Evolutionary conservation across 768 basidiomycete genomes (phyloP), one percentile per base, ranked within the genome.

Genomic region (Rhizopogon sp.): DNA sequence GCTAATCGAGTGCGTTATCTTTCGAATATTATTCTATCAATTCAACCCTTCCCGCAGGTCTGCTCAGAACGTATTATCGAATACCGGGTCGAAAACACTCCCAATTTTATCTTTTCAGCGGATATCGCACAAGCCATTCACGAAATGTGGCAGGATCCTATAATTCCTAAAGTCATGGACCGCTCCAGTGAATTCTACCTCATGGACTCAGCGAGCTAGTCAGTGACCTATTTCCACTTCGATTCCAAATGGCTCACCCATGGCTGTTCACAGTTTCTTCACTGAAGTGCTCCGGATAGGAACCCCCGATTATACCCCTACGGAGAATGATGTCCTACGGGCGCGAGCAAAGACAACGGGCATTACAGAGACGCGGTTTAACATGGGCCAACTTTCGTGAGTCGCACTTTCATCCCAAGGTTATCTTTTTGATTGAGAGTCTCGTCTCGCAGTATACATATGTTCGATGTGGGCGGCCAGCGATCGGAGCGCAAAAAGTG

Each of bases 121-220:
- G 85, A 85, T 13, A 80, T 90, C 52, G 85, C 87, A 1, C 74
- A 80, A 29, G 85, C 87, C 6, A 86, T 90, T 41, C 74, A 80
- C 56, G 74, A 87, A 43, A 70, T 90, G 1, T 86, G 85, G 84
- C 79, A 82, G 53, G 88, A 90, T 64, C 81, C 84, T 10, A 78
- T 86, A 51, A 81, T 84, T 1, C 54, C 64, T 3, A 68, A 69
- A 9, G 65, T 81, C 9, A 77, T 81, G 76, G 79, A 80, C 33
- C 83, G 85, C 59, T 73, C 75, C 20, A 82, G 76, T 66, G 86
- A 93, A 53, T 96, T 96, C 63, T 95, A 96, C 66, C 75, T 97
- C 13, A 96, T 95, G 92, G 95, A 97, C 66, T 90, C 84, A n/a
- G 95, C 95, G 0, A 77, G 78, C 43, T 96, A 96, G 90, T 92